phyloP scores from a whole-genome alignment of 139 green algal species.

The Chlamydomonas eustigma region DNA sequence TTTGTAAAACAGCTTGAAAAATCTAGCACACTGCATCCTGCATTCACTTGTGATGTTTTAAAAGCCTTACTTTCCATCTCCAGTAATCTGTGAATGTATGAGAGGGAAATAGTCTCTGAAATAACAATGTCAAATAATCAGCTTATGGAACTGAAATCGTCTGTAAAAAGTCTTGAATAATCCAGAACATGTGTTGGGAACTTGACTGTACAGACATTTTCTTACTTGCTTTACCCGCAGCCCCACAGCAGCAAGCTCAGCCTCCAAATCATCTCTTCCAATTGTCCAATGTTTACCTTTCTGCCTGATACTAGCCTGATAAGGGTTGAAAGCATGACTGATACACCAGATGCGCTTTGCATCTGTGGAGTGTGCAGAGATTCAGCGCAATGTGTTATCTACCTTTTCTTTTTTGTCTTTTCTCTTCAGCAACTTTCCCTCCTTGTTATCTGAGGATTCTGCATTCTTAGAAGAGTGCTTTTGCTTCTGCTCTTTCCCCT shows the following conservation, averaged over 20 bases:
- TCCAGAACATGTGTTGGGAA: not conserved
- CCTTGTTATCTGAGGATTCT: no score
- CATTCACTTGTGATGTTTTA: no score
- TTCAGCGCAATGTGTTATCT: no score
- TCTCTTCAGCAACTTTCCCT: no score
- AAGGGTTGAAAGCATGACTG: no score
- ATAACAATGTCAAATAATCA: not conserved
- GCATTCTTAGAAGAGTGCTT: no score
- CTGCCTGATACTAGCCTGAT: no score
- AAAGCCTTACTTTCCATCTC: constrained; percentile 46
- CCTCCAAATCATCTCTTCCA: constrained; percentile 4
- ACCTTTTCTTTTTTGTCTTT: no score
- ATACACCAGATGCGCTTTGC: no score
- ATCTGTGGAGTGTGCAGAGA: no score
- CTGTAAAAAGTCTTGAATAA: not conserved
- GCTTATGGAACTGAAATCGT: not conserved
- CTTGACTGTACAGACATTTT: not conserved
- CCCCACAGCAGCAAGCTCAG: constrained; percentile 23
- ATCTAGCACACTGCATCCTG: not conserved
- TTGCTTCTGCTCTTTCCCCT: no score
- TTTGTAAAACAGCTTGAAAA: not conserved
- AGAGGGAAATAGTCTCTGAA: not conserved
- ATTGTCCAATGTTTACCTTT: not conserved
- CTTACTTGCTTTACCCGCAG: constrained; percentile 29
- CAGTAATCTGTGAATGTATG: not conserved